Evolutionary conservation across 2,329 filamentous ascomycete species (phyloP), one percentile per base, ranked within the genome.

Genomic region (Ophiosphaerella korrae): DNA sequence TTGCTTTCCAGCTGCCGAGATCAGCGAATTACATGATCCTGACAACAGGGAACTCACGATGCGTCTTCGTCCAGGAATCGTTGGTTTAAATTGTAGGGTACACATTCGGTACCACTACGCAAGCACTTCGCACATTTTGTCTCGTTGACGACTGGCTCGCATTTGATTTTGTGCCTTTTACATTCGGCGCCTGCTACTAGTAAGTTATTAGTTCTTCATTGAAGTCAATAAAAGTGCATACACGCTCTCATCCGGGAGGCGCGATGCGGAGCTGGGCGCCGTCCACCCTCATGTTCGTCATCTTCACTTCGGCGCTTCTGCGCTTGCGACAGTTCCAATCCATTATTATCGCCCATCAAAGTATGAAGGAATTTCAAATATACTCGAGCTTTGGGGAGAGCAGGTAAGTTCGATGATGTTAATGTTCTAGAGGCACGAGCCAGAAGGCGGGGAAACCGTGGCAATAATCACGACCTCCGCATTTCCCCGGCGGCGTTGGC

Each of bases 21-120:
- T 49, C 14, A 59, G 42, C 6, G 26, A 14, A 16, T 9, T 5
- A 29, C 41, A 36, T 42, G 50, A 37, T 13, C 3, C 11, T 5
- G 9, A 29, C 13, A 43, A 18, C 14, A 39, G 6, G 41, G 2
- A 4, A 64, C 62, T 58, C 53, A 72, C 67, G 63, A 51, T 14
- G 62, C 62, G 46, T 72, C 69, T 53, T 71, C 69, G 23, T 71
- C 67, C 29, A 67, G 50, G 34, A 71, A 60, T 26, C 60, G 64
- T 44, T 72, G 68, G 41, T 68, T 64, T 41, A 68, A 58, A 45
- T 71, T 72, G 58, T 86, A 85, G 44, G 97, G 82, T 34, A 92
- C 87, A 74, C 94, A 99, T 73, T 94, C 95, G 55, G 89, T 90
- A 75, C 92, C 63, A 38, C 66, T 63, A 38, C 69, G 64, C 44